Evolutionary conservation across 331 rosid species (phyloP).

Genomic region (Acacia pycnantha): DNA sequence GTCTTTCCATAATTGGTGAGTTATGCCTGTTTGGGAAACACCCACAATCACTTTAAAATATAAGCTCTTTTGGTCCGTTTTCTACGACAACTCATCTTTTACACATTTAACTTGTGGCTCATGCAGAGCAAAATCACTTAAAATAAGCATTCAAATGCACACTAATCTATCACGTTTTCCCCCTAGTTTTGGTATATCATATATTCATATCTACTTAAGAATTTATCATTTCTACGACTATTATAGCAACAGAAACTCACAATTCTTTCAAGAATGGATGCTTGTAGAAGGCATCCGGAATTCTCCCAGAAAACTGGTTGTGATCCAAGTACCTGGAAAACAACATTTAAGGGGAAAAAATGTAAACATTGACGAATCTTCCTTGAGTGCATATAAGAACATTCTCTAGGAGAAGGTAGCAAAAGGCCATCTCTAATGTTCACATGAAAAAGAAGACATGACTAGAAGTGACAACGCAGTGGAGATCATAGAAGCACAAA

Average conservation of each 20-base stretch:
- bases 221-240: not conserved
- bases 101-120: too few species aligned
- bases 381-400: not conserved
- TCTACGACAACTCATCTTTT: not conserved
- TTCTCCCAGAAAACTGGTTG: conserved; percentile 95
- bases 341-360: not conserved
- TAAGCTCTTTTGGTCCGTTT: not conserved
- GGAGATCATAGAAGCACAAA: conserved; percentile 3
- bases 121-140: too few species aligned
- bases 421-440: conserved; percentile 2
- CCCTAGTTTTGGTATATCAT: not conserved
- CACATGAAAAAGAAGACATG: not conserved
- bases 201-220: not conserved
- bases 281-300: conserved; percentile 83
- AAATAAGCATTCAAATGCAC: not conserved
- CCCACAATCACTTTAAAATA: not conserved
- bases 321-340: conserved; percentile 82
- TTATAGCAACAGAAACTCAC: conserved; percentile 54
- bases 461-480: not conserved
- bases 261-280: conserved; percentile 94
- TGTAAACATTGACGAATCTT: not conserved
- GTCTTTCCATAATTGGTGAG: not conserved
- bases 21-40: not conserved
- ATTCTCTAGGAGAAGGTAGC: not conserved
- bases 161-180: not conserved